Conservation (phyloP, 164 flowering plant species). For the Chimonanthus praecox region DNA sequence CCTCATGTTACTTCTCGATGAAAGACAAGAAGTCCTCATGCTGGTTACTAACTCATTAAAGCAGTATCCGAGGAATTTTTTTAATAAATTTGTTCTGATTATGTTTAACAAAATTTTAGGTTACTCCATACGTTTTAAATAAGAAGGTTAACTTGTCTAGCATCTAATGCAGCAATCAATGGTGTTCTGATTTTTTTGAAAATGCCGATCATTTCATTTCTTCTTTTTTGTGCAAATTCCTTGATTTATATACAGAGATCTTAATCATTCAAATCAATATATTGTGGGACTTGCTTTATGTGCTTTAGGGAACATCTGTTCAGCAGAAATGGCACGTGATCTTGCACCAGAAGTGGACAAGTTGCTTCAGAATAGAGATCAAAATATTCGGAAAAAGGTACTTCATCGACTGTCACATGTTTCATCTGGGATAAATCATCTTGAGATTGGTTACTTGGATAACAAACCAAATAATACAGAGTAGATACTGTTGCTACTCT, state of each 20-base stretch:
- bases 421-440: not conserved
- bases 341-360: constrained; percentile 98
- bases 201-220: not conserved
- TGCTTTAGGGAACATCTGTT: constrained; percentile 95
- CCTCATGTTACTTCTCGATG: constrained; percentile 97
- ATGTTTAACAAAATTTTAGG: not conserved
- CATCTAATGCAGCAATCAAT: too few species aligned
- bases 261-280: constrained; percentile 91
- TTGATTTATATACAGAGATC: constrained; percentile 73
- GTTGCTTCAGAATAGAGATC: constrained; percentile 88
- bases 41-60: constrained; percentile 95
- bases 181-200: not conserved
- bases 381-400: constrained; percentile 93
- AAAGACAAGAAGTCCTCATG: constrained; percentile 99
- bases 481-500: not conserved
- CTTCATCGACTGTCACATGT: not conserved
- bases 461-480: not conserved
- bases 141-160: too few species aligned
- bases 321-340: constrained; percentile 99
- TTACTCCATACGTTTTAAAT: not conserved
- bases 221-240: constrained; percentile 18
- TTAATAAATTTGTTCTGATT: not conserved
- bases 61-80: constrained; percentile 64
- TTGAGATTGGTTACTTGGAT: constrained; percentile 3
- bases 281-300: constrained; percentile 98